Evolutionary conservation across 306 rosid species (phyloP), one percentile per base, ranked within the genome.

Genomic region (Fagus sylvatica): DNA sequence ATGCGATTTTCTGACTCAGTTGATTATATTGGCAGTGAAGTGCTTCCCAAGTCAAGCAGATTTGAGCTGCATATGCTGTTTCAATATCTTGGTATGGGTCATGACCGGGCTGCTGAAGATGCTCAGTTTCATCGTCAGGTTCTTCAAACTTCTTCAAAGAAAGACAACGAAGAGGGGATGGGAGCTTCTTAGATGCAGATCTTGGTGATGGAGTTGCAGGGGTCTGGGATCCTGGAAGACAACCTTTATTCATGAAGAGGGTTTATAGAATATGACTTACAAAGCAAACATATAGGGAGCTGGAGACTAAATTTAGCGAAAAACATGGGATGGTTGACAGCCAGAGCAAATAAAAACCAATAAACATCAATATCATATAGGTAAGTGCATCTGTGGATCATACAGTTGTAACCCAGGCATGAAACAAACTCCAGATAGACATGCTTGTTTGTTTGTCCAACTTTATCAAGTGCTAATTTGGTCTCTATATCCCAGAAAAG

Each of bases 21-120:
- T 95, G 98, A 72, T 89, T 91, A 87, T 87, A 92, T 76, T 92
- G 98, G 79, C 98, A 95, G 65, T 95, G 98, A 78, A 95, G 96
- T 32, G 97, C 97, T 80, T 95, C 98, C 98, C 98, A 95, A 59
- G 98, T 87, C 89, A 92, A 88, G 87, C 96, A 88, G 33, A 91
- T 78, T 82, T 95, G 98, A 83, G 91, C 98, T n/a, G 89, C 92
- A 75, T 95, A 95, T 46, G 98, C 91, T 37, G 89, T 95, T 71
- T 95, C 98, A 55, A 95, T 82, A 72, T 92, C 97, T 78, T 85
- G 88, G 76, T 74, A 89, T 36, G 91, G 88, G 76, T 86, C 87
- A 65, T 84, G 73, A 60, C 74, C 82, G 12, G 87, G 91, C 80
- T 79, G 89, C 76, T 88, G 93, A 66, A 95, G 97, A 82, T 91